Evolutionary conservation across 305 asterid species (phyloP), one percentile per base, ranked within the genome.

Genomic region (Fraxinus greggii): DNA sequence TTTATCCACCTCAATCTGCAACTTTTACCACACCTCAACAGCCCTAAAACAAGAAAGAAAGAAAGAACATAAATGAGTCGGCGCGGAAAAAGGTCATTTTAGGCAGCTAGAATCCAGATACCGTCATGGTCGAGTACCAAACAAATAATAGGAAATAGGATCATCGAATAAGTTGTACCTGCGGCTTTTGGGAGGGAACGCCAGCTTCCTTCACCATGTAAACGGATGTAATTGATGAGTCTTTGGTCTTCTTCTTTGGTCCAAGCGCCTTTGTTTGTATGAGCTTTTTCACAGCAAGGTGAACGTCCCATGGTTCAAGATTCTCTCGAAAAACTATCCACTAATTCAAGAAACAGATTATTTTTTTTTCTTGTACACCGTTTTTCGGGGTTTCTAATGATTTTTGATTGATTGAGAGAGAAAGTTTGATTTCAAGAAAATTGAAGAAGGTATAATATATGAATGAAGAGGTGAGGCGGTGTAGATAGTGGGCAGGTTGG

Each of bases 1-100:
- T 94, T 94, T 38, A 94, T 93, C 98, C 98, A 94, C 81, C 98
- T 89, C 86, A 95, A 84, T 83, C 98, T 93, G 87, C 98, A 95
- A 42, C 98, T 95, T 75, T 95, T 95, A 6, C 99, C 99, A 76
- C 99, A 95, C 83, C 99, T 88, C n/a, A 89, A 89, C 92, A 95
- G 87, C 28, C 99, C 98, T 95, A 65, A 13, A 74, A 28, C 10
- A 45, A 45, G 19, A 12, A 19, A 45, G 42, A 38, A 38, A 38
- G 45, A 19, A 23, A 5, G 17, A 80, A 15, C n/a, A 48, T 2
- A 15, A 42, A 9, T 10, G 51, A 42, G 51, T 42, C 51, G 17
- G 42, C 6, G 42, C 9, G 10, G 7, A 36, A 36, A 36, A 36
- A 7, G 17, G 51, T 9, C 48, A 38, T 38, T 40, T 40, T 40